Evolutionary conservation across 768 basidiomycete genomes (phyloP), one percentile per base, ranked within the genome.

Genomic region (Mycena galopus): DNA sequence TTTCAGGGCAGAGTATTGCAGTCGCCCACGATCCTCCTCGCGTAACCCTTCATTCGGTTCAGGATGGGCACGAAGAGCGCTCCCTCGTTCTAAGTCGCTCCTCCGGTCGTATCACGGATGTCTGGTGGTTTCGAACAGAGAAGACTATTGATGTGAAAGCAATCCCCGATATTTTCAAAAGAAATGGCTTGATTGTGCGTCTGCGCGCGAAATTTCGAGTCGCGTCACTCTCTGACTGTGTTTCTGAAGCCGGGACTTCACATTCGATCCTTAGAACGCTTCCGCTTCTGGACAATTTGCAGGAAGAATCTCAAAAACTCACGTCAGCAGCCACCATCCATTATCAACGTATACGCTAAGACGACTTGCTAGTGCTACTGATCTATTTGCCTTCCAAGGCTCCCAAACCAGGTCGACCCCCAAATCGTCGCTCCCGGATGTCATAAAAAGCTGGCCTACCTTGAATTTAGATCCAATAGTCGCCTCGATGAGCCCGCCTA

Each of bases 321-420:
- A 92, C 90, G 94, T 95, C 77, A 73, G 89, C 83, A 62, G 62
- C 73, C 59, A 35, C 29, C 63, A 67, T 42, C 56, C 42, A 53
- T 67, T 39, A n/a, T 65, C 58, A 56, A 37, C 37, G 56, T 67
- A 44, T 16, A 35, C 59, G 47, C 39, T 63, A 59, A 67, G 51
- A 73, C 67, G 79, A 79, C 27, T 56, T 55, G 63, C 66, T 80
- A 95, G 94, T 67, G 91, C 92, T 10, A 91, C 91, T 65, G 92
- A 95, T 82, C 82, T 95, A 47, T 96, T 96, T 79, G 92, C 93
- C 47, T 94, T 95, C 78, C 92, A 94, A 82, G 91, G 90, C 44
- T 88, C 89, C 12, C 89, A 91, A 66, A 89, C 88, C 17, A 88
- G 86, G 55, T 73, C 84, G 35, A 79, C 79, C 30, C 80, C 82